phyloP scores from a whole-genome alignment of 179 eudicot species.

The Gypsophila paniculata region DNA sequence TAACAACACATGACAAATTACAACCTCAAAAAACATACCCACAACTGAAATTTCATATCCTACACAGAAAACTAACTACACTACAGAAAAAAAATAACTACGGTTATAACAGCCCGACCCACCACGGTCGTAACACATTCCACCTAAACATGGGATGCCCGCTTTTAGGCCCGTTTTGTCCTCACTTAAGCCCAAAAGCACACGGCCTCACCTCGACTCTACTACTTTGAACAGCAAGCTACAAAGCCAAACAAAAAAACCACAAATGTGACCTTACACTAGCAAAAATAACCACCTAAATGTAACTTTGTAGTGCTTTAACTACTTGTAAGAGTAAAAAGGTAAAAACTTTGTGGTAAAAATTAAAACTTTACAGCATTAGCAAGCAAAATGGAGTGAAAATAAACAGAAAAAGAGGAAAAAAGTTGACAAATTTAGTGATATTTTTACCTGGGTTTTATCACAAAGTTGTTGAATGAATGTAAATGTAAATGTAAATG shows the following conservation, averaged over 20 bases:
- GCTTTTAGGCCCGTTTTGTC: too few relatives aligned
- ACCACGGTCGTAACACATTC: too few relatives aligned
- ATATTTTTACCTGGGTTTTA: not conserved
- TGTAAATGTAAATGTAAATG: too few relatives aligned
- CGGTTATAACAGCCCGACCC: too few relatives aligned
- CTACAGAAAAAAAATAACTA: not conserved
- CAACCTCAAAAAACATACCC: constrained; percentile 6
- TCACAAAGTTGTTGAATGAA: too few relatives aligned
- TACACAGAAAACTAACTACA: constrained; percentile 26
- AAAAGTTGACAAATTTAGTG: constrained; percentile 15
- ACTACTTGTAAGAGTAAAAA: too few relatives aligned
- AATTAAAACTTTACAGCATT: constrained; percentile 8
- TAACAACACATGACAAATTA: constrained; percentile 1
- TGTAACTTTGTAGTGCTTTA: too few relatives aligned
- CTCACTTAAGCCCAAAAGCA: too few relatives aligned
- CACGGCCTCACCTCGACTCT: too few relatives aligned
- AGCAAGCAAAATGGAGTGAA: constrained; percentile 28
- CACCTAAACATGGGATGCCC: too few relatives aligned
- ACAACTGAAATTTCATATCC: not conserved
- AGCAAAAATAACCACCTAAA: constrained; percentile 6
- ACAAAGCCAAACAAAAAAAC: not conserved
- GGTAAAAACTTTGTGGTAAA: constrained; percentile 14
- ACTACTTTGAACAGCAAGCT: constrained; percentile 7
- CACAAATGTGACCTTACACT: not conserved
- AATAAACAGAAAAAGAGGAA: constrained; percentile 9